Evolutionary conservation across 2,329 filamentous ascomycete species (phyloP), one percentile per base, ranked within the genome.

Genomic region (Colletotrichum sp.): DNA sequence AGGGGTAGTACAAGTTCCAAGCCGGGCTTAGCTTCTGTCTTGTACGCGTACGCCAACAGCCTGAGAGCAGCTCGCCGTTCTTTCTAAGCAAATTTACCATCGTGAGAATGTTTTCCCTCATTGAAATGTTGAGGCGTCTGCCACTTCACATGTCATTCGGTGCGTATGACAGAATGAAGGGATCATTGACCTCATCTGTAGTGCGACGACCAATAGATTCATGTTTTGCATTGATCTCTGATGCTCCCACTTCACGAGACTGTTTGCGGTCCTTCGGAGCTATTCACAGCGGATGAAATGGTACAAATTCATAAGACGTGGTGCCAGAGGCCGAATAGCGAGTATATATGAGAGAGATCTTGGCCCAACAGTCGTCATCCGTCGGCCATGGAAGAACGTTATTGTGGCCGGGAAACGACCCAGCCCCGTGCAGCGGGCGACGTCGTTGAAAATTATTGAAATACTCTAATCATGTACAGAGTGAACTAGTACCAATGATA

Each of bases 1-100:
- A 59, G 27, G 55, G 55, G 55, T n/a, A 33, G 18, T 0, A 33
- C 55, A 33, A 59, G 31, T 31, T 21, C 55, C 55, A 4, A 59
- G 55, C 27, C 27, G 15, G 55, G 55, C 29, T 33, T 59, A 59
- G 55, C 55, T 59, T 31, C 55, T 59, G 55, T 33, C 55, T 59
- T 59, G 55, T 31, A 59, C 55, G 55, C 55, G 55, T 29, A 31
- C 31, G 29, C 55, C 55, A 59, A 8, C 27, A 8, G 43, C 24
- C 55, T 13, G 55, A 59, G 55, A 59, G 55, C 55, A 59, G 15
- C 27, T 59, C 27, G 24, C 31, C 11, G 11, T 15, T 36, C 31
- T 34, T 38, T 8, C n/a, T 38, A 27, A 8, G 1, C n/a, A 13
- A 38, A 16, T 8, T n/a, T 34, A 24, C 33, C 5, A 51, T 51